phyloP scores from a whole-genome alignment of 2,329 filamentous ascomycete genomes.

The Cryphonectria radicalis region DNA sequence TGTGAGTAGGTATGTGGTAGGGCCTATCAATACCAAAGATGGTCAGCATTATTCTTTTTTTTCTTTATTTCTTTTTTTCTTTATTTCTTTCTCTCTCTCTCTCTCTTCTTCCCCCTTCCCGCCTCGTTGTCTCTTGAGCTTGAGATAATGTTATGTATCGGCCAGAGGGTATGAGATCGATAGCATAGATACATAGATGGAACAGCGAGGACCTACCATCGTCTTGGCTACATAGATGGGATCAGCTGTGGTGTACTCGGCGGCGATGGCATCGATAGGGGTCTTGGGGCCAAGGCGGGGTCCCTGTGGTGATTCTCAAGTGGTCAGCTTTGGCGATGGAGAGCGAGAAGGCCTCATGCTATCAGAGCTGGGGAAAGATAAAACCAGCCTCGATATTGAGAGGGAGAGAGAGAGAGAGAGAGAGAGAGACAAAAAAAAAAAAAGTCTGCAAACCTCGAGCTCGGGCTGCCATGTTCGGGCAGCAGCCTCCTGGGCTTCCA shows the following conservation, averaged over 20 bases:
- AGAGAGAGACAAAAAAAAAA: neutral
- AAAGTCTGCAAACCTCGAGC: slow-evolving; percentile 53
- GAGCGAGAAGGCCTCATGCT: slow-evolving; percentile 25
- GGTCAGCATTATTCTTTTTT: slow-evolving; percentile 8
- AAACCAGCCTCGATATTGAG: neutral
- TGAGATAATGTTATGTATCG: neutral
- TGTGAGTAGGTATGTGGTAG: slow-evolving; percentile 84
- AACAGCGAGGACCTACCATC: slow-evolving; percentile 60
- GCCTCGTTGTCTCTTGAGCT: neutral
- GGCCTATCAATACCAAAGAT: slow-evolving; percentile 57
- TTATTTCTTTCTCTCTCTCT: no score
- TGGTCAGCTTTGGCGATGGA: slow-evolving; percentile 36
- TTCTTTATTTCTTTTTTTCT: no score
- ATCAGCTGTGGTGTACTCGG: slow-evolving; percentile 89
- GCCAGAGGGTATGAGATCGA: neutral
- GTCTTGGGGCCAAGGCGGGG: slow-evolving; percentile 80
- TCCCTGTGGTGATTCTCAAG: slow-evolving; percentile 58
- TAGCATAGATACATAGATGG: neutral
- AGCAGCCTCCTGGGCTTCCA: slow-evolving; percentile 64
- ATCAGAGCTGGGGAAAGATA: slow-evolving; percentile 27
- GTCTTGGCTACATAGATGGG: slow-evolving; percentile 86
- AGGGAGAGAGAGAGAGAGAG: no score
- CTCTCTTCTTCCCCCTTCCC: no score
- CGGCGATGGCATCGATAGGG: slow-evolving; percentile 75
- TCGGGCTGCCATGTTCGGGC: slow-evolving; percentile 62